Conservation (phyloP, 2,329 filamentous ascomycete genomes). For the Cladosporium sp. region DNA sequence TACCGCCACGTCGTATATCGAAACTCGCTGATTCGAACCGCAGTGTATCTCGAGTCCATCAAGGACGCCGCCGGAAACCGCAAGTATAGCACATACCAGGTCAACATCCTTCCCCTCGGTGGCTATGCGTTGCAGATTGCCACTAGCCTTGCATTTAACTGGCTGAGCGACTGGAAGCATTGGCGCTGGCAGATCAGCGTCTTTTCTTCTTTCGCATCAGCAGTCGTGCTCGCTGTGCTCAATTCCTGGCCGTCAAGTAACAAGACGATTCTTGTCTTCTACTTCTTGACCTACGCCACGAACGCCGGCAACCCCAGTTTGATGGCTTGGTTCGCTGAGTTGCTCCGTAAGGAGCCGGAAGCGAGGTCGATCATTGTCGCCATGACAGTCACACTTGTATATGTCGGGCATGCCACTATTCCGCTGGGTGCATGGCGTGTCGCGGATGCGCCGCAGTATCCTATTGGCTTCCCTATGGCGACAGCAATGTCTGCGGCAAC, state of each 20-base stretch:
- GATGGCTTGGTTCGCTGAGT: constrained; percentile 9
- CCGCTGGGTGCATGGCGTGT: constrained; percentile 3
- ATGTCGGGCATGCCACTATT: constrained; percentile 4
- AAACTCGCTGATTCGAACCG: background rate
- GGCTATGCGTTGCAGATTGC: background rate
- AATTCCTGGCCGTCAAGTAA: background rate
- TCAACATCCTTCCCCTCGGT: constrained; percentile 7
- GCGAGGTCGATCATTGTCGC: background rate
- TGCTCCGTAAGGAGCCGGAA: constrained; percentile 1
- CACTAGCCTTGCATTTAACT: constrained; percentile 4
- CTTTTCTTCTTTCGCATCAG: background rate
- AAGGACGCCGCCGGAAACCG: background rate
- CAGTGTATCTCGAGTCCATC: constrained; percentile 4
- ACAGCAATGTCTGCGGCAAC: background rate
- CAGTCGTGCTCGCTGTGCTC: background rate
- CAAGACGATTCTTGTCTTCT: constrained; percentile 1
- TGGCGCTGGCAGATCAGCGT: constrained; percentile 11
- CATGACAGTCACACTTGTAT: constrained; percentile 4
- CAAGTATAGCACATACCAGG: constrained; percentile 8
- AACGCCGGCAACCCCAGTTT: constrained; percentile 4
- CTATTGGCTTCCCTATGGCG: background rate
- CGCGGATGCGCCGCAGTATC: constrained; percentile 1
- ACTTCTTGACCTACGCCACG: constrained; percentile 2
- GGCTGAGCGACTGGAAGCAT: constrained; percentile 1
- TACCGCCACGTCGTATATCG: too few species aligned